Evolutionary conservation across 148 eudicot genomes (phyloP).

Genomic region (Rhododendron simsii): DNA sequence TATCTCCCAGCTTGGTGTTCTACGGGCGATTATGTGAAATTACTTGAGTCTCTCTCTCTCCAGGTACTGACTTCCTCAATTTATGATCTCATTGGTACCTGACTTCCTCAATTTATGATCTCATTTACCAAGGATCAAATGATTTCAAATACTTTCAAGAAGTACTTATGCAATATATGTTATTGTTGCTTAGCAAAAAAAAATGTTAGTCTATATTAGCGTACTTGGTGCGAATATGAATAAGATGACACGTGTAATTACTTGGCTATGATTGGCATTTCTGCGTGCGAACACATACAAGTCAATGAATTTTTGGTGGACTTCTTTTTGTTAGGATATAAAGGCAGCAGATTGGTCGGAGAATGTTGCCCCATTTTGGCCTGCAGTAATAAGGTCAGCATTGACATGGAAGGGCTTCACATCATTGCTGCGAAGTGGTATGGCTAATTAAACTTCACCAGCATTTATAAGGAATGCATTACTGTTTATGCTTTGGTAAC

Average conservation of each 20-base stretch:
- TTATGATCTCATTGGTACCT: neutral
- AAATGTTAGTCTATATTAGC: neutral
- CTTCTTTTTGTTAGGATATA: conserved; percentile 50
- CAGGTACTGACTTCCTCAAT: conserved; percentile 40
- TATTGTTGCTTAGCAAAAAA: neutral
- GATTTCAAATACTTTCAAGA: neutral
- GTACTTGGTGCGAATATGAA: neutral
- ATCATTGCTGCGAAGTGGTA: conserved; percentile 77
- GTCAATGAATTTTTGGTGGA: neutral
- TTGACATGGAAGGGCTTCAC: conserved; percentile 86
- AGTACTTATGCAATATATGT: too few species aligned
- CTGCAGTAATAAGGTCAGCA: conserved; percentile 89
- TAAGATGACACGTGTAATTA: neutral
- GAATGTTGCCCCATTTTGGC: conserved; percentile 95
- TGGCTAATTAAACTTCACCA: neutral
- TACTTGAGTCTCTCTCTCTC: conserved; percentile 71
- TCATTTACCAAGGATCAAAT: neutral
- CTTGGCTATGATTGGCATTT: neutral
- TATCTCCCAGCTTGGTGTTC: conserved; percentile 98
- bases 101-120: neutral
- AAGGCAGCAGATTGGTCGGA: conserved; percentile 86
- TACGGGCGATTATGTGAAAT: conserved; percentile 70
- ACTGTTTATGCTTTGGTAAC: neutral
- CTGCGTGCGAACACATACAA: neutral
- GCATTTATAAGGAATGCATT: neutral